Evolutionary conservation across 2,329 filamentous ascomycete species (phyloP).

Genomic region (Cercospora zeae-maydis): DNA sequence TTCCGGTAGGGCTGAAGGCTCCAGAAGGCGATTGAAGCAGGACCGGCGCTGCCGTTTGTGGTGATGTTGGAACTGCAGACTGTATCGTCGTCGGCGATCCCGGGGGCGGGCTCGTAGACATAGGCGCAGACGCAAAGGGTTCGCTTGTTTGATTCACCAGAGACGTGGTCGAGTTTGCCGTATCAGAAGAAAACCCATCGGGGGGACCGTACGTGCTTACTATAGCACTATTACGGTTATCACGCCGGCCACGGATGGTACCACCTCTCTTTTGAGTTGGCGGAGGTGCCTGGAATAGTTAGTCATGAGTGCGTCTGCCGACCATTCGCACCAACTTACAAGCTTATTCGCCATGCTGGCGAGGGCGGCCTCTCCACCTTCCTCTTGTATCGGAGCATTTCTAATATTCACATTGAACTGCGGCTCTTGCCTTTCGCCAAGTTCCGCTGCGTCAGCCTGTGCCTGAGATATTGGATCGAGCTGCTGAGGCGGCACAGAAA

Average conservation of each 20-base stretch:
- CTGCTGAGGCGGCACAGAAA: conserved; percentile 65
- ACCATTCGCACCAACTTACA: conserved; percentile 37
- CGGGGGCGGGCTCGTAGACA: background rate
- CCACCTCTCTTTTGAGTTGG: conserved; percentile 50
- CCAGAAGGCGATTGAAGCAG: conserved; percentile 24
- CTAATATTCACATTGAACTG: conserved; percentile 76
- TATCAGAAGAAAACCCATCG: conserved; percentile 10
- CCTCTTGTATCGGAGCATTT: conserved; percentile 72
- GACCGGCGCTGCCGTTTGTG: conserved; percentile 1
- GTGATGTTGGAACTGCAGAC: background rate
- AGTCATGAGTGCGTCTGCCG: background rate
- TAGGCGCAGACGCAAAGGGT: background rate
- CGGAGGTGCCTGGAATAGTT: conserved; percentile 52
- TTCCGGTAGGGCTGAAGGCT: conserved; percentile 17
- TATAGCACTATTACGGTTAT: conserved; percentile 88
- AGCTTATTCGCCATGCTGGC: conserved; percentile 73
- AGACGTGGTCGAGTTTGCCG: conserved; percentile 7
- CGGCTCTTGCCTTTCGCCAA: conserved; percentile 55
- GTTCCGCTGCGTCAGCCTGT: conserved; percentile 58
- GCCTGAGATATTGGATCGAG: conserved; percentile 62
- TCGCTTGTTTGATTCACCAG: background rate
- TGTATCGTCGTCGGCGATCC: conserved; percentile 7
- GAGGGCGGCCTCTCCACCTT: conserved; percentile 65
- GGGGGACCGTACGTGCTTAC: conserved; percentile 21
- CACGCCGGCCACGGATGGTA: conserved; percentile 81